Base-by-base conservation (phyloP, 2,329 filamentous ascomycete genomes). In the Thermothelomyces thermophilus region DNA sequence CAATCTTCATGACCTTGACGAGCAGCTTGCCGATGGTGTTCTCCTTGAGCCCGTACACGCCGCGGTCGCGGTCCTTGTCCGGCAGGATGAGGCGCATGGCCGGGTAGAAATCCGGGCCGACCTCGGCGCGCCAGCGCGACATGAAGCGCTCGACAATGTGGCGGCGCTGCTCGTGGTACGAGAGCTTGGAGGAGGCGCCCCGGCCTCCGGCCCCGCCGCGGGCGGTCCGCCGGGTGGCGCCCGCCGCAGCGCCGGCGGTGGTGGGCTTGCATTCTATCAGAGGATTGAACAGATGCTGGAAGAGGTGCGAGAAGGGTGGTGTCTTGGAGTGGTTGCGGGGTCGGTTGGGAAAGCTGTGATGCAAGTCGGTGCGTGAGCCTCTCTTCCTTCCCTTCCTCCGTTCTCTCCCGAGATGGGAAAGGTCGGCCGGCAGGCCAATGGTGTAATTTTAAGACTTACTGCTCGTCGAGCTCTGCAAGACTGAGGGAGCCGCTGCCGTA, bases 11-110 rank as follows among this genome's bases (percentile, higher is more conserved):
- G 34, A 95, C 77, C 64, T 90, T 91, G 51, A 96, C 87, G n/a
- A 97, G 73, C 17, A 97, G 71, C 64, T 90, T 95, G 9, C 85
- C 91, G 52, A 98, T 90, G 5, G 84, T 80, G 64, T 86, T 90
- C 71, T 98, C 93, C 64, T 97, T 97, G 35, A 98, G 73, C 1
- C 91, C 89, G 62, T 97, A 98, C 73, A 95, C 90, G 16, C 86
- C 86, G 41, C 93, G 81, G 62, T 97, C 90, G 34, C 90, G 82
- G 63, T 98, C 93, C 64, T 95, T 94, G 61, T 94, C 89, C 0
- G 91, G 90, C 3, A 96, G 75, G 50, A 97, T 95, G 41, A 98
- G 77, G 17, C 93, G 83, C 66, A 98, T 79, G 1, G 89, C 91
- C 0, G 93, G 93, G 63, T 93, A 97, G 60, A 98, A 87, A 66